These are phyloP conservation scores for cucumber (Cucumis sativus) DNA, from an alignment of 306 rosid species.

Conservation along the genomic window Cucumber_9930_V3 NC_026657.2:14812501-14813000, in stretches of 20 bases:
- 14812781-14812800: slow-evolving; percentile 96
- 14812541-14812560: slow-evolving; percentile 66
- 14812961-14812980: slow-evolving; percentile 69
- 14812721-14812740: slow-evolving; percentile 67
- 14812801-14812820: slow-evolving; percentile 88
- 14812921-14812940: not conserved
- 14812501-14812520: slow-evolving; percentile 80
- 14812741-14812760: slow-evolving; percentile 63
- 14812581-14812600: not conserved
- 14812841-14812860: slow-evolving; percentile 75
- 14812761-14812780: slow-evolving; percentile 88
- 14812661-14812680: slow-evolving; percentile 62
- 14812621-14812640: slow-evolving; percentile 14
- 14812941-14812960: slow-evolving; percentile 3
- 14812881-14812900: slow-evolving; percentile 26
- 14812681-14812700: slow-evolving; percentile 62
- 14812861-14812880: slow-evolving; percentile 84
- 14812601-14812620: slow-evolving; percentile 7
- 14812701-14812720: slow-evolving; percentile 88
- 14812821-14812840: slow-evolving; percentile 93
- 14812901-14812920: not conserved
- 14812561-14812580: slow-evolving; percentile 55
- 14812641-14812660: slow-evolving; percentile 17
- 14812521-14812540: slow-evolving; percentile 81
- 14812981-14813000: slow-evolving; percentile 83